These are phyloP conservation scores for Gossypium herbaceum DNA, from an alignment of 345 rosid species.

Conservation along the genomic window DNA sequence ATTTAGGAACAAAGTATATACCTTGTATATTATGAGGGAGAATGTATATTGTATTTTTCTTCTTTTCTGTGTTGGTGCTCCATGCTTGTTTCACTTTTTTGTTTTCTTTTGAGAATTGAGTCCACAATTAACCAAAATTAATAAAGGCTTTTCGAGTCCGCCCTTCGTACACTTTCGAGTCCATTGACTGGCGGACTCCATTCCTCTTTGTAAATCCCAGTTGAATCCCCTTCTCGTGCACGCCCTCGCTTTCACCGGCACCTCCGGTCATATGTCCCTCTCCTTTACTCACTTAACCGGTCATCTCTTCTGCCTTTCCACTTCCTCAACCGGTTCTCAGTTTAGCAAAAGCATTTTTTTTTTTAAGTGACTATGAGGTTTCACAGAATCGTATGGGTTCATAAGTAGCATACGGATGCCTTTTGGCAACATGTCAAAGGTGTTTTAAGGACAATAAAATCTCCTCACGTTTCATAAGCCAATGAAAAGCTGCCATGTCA, in stretches of 20 bases:
- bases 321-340: conserved; percentile 37
- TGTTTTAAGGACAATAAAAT: conserved; percentile 10
- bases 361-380: conserved; percentile 15
- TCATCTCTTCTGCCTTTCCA: conserved; percentile 23
- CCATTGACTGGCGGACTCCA: conserved; percentile 48
- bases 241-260: conserved; percentile 33
- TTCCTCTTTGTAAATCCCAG: conserved; percentile 24
- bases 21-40: no score
- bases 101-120: conserved; percentile 39
- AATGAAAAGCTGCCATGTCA: conserved; percentile 27
- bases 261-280: conserved; percentile 23
- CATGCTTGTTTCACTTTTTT: background rate
- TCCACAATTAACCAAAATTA: conserved; percentile 36
- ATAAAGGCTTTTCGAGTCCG: conserved; percentile 49
- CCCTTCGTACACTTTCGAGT: conserved; percentile 19
- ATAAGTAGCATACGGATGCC: background rate
- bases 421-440: conserved; percentile 7
- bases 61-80: conserved; percentile 14
- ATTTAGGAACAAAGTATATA: no score
- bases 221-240: conserved; percentile 30
- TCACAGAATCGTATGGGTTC: background rate
- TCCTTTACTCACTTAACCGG: background rate
- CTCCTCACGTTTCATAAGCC: background rate
- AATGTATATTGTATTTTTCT: no score
- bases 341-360: background rate